These are phyloP conservation scores for Colletotrichum sp. DNA, from an alignment of 2,329 filamentous ascomycete species.

Conservation along the genomic window DNA sequence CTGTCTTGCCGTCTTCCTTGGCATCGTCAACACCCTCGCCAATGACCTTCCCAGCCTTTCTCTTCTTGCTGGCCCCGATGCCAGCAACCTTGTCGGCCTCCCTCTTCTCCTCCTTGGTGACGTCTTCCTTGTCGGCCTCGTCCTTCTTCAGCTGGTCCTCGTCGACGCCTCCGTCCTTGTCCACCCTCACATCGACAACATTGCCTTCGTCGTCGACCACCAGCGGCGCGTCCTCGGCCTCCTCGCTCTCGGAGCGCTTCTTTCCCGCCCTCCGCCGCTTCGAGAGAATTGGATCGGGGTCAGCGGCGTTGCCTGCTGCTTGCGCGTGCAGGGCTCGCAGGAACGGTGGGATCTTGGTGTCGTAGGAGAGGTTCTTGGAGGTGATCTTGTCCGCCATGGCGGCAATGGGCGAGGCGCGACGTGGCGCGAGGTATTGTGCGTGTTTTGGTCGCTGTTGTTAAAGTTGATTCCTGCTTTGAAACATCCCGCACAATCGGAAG, in stretches of 20 bases:
- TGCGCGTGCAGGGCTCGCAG: conserved; percentile 62
- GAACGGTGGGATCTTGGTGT: conserved; percentile 64
- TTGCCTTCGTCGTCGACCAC: conserved; percentile 78
- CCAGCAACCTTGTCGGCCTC: conserved; percentile 40
- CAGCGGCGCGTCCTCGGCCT: conserved; percentile 78
- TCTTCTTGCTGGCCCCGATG: conserved; percentile 56
- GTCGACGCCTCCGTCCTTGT: conserved; percentile 48
- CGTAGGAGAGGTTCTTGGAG: conserved; percentile 73
- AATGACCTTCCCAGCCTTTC: conserved; percentile 58
- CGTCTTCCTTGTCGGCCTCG: conserved; percentile 27
- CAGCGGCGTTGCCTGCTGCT: conserved; percentile 49
- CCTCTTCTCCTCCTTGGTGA: conserved; percentile 25
- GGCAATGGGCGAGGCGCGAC: conserved; percentile 17
- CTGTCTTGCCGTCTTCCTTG: not conserved
- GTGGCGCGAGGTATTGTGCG: not conserved
- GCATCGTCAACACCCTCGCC: conserved; percentile 37
- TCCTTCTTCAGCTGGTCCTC: conserved; percentile 31
- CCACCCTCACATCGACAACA: conserved; percentile 56
- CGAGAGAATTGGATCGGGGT: conserved; percentile 58
- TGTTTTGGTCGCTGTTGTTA: not conserved
- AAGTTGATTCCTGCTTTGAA: not conserved
- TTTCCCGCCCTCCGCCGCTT: conserved; percentile 53
- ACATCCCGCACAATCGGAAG: not conserved
- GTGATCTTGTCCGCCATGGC: conserved; percentile 67
- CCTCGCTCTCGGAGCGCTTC: conserved; percentile 66